Conservation (phyloP, 2,329 filamentous ascomycete genomes). For the Rosellinia necatrix region DNA sequence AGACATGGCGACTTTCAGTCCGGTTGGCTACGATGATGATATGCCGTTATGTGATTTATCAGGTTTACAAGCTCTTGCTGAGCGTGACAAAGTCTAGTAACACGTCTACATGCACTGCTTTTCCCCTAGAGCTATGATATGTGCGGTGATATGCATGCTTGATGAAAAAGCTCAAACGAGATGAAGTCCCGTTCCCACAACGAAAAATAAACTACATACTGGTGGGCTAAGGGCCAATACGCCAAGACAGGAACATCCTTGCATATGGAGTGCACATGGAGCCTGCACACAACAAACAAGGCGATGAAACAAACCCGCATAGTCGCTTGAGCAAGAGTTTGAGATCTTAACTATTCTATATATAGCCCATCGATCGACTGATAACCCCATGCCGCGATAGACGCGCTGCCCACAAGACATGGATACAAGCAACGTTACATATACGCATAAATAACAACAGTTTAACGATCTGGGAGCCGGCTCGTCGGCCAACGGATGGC, state of each 20-base stretch:
- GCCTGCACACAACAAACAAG: too few species aligned
- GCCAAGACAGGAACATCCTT: neutral
- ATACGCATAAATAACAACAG: too few species aligned
- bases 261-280: too few species aligned
- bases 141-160: neutral
- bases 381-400: too few species aligned
- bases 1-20: constrained; percentile 27
- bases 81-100: constrained; percentile 15
- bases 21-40: constrained; percentile 22
- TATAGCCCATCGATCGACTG: neutral
- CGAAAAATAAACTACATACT: too few species aligned
- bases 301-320: neutral
- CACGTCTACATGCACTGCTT: neutral
- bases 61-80: constrained; percentile 32
- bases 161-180: neutral
- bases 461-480: too few species aligned
- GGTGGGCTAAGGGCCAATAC: too few species aligned
- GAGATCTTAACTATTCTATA: constrained; percentile 1
- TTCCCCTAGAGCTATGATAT: neutral
- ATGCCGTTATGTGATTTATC: constrained; percentile 33
- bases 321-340: too few species aligned
- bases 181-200: neutral
- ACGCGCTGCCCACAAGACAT: neutral
- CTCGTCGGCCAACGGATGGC: too few species aligned
- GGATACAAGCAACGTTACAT: neutral